Conservation (phyloP, 257 asterid genomes). For the Mentha longifolia region DNA sequence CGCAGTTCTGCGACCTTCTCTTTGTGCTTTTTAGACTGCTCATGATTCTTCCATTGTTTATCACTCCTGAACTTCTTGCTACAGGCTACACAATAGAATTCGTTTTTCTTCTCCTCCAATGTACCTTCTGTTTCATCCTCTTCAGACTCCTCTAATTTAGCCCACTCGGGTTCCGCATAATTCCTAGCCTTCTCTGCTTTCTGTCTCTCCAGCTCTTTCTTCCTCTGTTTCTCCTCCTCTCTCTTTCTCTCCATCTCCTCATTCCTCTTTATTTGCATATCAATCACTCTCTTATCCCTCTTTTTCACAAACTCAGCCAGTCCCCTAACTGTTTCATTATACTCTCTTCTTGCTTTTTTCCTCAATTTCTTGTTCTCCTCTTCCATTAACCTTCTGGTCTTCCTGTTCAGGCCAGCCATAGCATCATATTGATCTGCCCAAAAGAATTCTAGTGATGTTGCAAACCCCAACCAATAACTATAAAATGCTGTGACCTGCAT, state of each 20-base stretch:
- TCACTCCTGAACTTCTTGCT: slow-evolving; percentile 95
- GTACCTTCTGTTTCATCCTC: slow-evolving; percentile 61
- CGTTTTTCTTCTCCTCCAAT: slow-evolving; percentile 59
- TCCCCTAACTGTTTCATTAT: slow-evolving; percentile 88
- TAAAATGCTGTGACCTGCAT: slow-evolving; percentile 93
- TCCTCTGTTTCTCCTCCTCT: slow-evolving; percentile 74
- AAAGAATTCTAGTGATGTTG: slow-evolving; percentile 75
- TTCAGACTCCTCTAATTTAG: slow-evolving; percentile 68
- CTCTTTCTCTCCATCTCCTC: slow-evolving; percentile 86
- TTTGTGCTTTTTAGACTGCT: slow-evolving; percentile 96
- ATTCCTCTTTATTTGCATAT: slow-evolving; percentile 83
- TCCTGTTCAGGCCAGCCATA: slow-evolving; percentile 84
- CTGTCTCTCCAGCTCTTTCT: slow-evolving; percentile 79
- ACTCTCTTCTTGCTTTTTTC: slow-evolving; percentile 84
- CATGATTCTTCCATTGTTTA: slow-evolving; percentile 97
- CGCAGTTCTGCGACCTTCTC: slow-evolving; percentile 86
- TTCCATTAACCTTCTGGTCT: slow-evolving; percentile 85
- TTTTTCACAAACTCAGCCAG: slow-evolving; percentile 89
- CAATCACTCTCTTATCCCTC: slow-evolving; percentile 94
- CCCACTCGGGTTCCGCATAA: slow-evolving; percentile 90
- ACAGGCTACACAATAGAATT: slow-evolving; percentile 86
- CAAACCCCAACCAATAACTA: slow-evolving; percentile 82
- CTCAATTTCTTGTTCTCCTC: slow-evolving; percentile 93
- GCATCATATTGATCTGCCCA: slow-evolving; percentile 91
- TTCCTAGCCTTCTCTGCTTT: slow-evolving; percentile 75